These are phyloP conservation scores for Lepiota venenata DNA, from an alignment of 768 basidiomycete genomes.

Conservation along the genomic window DNA sequence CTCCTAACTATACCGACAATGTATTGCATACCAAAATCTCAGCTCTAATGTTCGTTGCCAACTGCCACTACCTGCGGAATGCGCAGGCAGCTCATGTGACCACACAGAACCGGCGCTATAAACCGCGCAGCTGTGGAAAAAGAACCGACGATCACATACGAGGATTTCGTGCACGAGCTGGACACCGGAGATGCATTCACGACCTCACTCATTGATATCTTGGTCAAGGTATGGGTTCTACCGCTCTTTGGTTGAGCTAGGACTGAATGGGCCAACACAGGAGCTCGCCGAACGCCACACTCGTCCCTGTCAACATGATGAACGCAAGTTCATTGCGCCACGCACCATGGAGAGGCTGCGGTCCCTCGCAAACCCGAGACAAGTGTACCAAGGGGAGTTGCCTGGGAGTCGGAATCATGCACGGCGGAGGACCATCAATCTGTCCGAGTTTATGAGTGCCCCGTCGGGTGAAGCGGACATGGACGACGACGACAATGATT, in stretches of 20 bases:
- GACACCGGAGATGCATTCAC: conserved; percentile 83
- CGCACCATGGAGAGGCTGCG: conserved; percentile 63
- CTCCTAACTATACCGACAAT: conserved; percentile 67
- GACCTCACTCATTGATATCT: conserved; percentile 66
- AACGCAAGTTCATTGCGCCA: conserved; percentile 64
- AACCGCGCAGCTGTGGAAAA: conserved; percentile 66
- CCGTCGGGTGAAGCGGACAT: conserved; percentile 59
- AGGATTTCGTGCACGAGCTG: conserved; percentile 72
- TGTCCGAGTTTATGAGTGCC: conserved; percentile 49
- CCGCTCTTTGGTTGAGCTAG: background rate
- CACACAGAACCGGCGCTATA: conserved; percentile 64
- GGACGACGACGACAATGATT: conserved; percentile 70
- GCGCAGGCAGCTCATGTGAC: background rate
- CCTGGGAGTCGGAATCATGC: conserved; percentile 28
- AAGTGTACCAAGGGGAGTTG: conserved; percentile 46
- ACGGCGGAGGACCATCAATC: conserved; percentile 37
- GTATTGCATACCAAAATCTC: conserved; percentile 74
- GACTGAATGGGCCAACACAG: conserved; percentile 30
- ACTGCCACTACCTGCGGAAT: background rate
- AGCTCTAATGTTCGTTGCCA: conserved; percentile 64
- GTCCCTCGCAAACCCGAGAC: conserved; percentile 47
- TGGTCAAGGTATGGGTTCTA: conserved; percentile 58
- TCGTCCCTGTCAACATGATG: conserved; percentile 40
- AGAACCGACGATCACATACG: conserved; percentile 67
- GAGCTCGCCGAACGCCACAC: conserved; percentile 74